Evolutionary conservation across 805 yeast species (phyloP).

Genomic region (Spathaspora sp.): DNA sequence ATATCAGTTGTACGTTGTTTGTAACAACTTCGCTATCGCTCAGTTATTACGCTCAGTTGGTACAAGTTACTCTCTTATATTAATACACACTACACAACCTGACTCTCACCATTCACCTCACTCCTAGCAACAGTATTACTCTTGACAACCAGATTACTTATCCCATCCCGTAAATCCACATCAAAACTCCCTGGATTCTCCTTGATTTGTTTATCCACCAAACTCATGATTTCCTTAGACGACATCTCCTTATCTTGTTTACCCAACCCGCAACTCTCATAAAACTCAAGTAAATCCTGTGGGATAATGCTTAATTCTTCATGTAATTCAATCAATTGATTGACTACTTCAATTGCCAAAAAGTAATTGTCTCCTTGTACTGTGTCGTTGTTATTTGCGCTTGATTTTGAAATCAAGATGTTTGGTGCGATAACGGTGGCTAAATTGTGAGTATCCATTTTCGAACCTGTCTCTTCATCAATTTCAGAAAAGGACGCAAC

Average conservation of each 20-base stretch:
- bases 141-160: constrained; percentile 21
- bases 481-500: constrained; percentile 92
- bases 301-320: constrained; percentile 81
- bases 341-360: constrained; percentile 86
- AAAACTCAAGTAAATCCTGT: constrained; percentile 49
- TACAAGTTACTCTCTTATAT: no score
- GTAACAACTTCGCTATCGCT: no score
- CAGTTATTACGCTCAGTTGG: no score
- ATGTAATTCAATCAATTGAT: constrained; percentile 75
- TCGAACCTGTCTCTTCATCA: constrained; percentile 81
- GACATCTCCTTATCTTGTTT: constrained; percentile 12
- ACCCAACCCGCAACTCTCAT: constrained; percentile 31
- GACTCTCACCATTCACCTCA: constrained; percentile 32
- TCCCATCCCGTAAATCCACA: constrained; percentile 12
- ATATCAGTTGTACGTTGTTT: no score
- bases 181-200: constrained; percentile 29
- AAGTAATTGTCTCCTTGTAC: constrained; percentile 82
- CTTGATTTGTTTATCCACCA: constrained; percentile 27
- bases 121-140: constrained; percentile 29
- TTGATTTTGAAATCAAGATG: constrained; percentile 58
- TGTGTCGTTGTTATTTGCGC: constrained; percentile 9
- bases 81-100: constrained; percentile 9
- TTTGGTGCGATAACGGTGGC: constrained; percentile 97
- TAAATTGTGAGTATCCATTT: constrained; percentile 92
- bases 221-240: constrained; percentile 35